phyloP scores from a whole-genome alignment of 2,329 filamentous ascomycete species.

The Xylariales sp. region DNA sequence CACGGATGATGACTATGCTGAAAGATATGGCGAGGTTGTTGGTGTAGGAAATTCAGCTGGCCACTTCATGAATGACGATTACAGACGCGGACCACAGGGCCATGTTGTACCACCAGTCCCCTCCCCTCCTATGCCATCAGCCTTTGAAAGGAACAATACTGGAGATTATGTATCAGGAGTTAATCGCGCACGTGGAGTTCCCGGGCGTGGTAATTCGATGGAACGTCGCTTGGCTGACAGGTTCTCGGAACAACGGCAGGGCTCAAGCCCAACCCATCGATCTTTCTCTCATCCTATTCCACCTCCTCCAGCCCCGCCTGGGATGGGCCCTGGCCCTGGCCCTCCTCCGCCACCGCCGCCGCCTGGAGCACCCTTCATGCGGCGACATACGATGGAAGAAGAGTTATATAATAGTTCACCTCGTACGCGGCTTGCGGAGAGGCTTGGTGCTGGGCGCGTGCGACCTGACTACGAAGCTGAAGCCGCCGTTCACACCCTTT shows the following conservation, averaged over 20 bases:
- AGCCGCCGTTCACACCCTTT: slow-evolving; percentile 16
- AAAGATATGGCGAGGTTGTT: slow-evolving; percentile 31
- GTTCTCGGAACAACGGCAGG: slow-evolving; percentile 39
- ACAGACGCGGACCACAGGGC: slow-evolving; percentile 36
- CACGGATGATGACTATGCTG: slow-evolving; percentile 36
- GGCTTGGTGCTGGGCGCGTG: slow-evolving; percentile 20
- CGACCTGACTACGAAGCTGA: slow-evolving; percentile 23
- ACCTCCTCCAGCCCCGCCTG: slow-evolving; percentile 21
- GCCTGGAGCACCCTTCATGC: slow-evolving; percentile 25
- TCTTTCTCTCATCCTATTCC: slow-evolving; percentile 20
- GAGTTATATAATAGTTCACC: slow-evolving; percentile 32
- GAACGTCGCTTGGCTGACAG: slow-evolving; percentile 48
- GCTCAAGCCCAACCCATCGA: slow-evolving; percentile 19
- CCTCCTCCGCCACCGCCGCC: slow-evolving; percentile 24
- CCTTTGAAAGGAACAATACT: slow-evolving; percentile 31
- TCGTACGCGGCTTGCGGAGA: slow-evolving; percentile 25
- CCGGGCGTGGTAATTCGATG: slow-evolving; percentile 37
- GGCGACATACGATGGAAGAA: slow-evolving; percentile 38
- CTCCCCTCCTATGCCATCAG: slow-evolving; percentile 21
- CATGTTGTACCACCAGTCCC: slow-evolving; percentile 31
- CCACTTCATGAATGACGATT: slow-evolving; percentile 60
- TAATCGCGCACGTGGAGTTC: slow-evolving; percentile 38
- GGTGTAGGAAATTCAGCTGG: slow-evolving; percentile 47
- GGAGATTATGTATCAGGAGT: slow-evolving; percentile 40
- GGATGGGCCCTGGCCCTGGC: slow-evolving; percentile 18